Conservation (phyloP, 1,284 basidiomycete genomes). For the Hemileia vastatrix region DNA sequence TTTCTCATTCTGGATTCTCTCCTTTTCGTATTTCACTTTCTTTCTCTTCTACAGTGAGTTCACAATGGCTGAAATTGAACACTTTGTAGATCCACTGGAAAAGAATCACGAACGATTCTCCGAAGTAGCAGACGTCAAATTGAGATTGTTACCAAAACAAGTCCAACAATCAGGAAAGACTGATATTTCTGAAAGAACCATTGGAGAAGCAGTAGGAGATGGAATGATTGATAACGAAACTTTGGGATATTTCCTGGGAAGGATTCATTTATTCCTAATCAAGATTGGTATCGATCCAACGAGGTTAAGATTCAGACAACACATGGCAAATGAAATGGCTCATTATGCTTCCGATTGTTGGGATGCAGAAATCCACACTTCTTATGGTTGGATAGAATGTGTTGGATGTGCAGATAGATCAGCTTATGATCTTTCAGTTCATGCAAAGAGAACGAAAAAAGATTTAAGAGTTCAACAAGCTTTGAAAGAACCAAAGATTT, state of each 20-base stretch:
- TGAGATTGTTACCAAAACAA: conserved; percentile 39
- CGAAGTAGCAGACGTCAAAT: conserved; percentile 36
- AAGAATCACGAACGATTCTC: conserved; percentile 42
- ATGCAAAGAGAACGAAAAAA: conserved; percentile 40
- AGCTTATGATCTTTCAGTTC: conserved; percentile 43
- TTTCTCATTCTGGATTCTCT: neutral
- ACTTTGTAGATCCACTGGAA: conserved; percentile 43
- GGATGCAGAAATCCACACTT: conserved; percentile 44
- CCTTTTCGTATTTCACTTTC: neutral
- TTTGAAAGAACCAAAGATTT: conserved; percentile 42
- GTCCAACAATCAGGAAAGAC: conserved; percentile 41
- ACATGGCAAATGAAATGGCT: conserved; percentile 45
- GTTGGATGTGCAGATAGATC: conserved; percentile 44
- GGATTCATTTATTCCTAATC: conserved; percentile 43
- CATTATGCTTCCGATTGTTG: conserved; percentile 45
- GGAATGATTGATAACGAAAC: conserved; percentile 45
- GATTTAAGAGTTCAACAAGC: too few relatives aligned
- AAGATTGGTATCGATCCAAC: conserved; percentile 41
- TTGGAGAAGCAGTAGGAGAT: conserved; percentile 40
- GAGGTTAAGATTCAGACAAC: conserved; percentile 43
- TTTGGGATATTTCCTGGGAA: conserved; percentile 43
- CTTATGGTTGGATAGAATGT: conserved; percentile 45
- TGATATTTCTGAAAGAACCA: conserved; percentile 31
- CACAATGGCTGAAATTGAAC: conserved; percentile 45
- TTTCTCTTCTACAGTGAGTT: too few relatives aligned